Evolutionary conservation across 805 yeast genomes (phyloP).

Genomic region (Kodamaea hsintzibuensis): DNA sequence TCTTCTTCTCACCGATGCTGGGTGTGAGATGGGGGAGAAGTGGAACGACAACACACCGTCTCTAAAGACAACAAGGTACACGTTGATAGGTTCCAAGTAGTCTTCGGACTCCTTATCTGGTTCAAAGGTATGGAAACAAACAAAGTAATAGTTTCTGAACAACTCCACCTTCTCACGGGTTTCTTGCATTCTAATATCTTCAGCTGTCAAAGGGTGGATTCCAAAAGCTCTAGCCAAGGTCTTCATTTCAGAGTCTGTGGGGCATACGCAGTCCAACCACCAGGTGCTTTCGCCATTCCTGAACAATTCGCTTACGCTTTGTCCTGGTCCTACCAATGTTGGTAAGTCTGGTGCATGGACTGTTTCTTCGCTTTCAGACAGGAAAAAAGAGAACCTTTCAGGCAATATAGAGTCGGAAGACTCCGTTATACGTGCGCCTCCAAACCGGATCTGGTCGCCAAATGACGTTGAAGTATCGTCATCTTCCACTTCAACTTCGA

Average conservation of each 20-base stretch:
- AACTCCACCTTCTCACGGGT: conserved; percentile 96
- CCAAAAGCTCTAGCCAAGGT: conserved; percentile 91
- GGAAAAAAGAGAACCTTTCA: conserved; percentile 44
- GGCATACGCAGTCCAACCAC: conserved; percentile 86
- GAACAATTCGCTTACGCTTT: conserved; percentile 24
- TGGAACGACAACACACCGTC: conserved; percentile 31
- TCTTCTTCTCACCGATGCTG: conserved; percentile 30
- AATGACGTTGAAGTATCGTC: conserved; percentile 20
- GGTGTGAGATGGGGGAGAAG: conserved; percentile 28
- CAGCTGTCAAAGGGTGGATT: conserved; percentile 96
- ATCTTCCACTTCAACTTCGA: conserved; percentile 10
- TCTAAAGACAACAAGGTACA: conserved; percentile 29
- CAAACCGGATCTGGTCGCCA: conserved; percentile 41
- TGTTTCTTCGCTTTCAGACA: conserved; percentile 28
- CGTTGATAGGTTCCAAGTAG: conserved; percentile 32
- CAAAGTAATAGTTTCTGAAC: conserved; percentile 87
- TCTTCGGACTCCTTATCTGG: conserved; percentile 52
- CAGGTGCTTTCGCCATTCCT: conserved; percentile 28
- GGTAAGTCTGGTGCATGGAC: conserved; percentile 30
- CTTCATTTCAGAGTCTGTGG: conserved; percentile 94
- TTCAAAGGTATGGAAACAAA: conserved; percentile 95
- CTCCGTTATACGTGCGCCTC: conserved; percentile 35
- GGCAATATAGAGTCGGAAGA: conserved; percentile 41
- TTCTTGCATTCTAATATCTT: conserved; percentile 95
- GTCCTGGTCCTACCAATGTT: conserved; percentile 22